Percentiles rank a stretch among this genome's conserved stretches.
These are phyloP conservation scores for Dothistroma septosporum DNA, from an alignment of 2,329 filamentous ascomycete species.

Conservation along the genomic window DNA sequence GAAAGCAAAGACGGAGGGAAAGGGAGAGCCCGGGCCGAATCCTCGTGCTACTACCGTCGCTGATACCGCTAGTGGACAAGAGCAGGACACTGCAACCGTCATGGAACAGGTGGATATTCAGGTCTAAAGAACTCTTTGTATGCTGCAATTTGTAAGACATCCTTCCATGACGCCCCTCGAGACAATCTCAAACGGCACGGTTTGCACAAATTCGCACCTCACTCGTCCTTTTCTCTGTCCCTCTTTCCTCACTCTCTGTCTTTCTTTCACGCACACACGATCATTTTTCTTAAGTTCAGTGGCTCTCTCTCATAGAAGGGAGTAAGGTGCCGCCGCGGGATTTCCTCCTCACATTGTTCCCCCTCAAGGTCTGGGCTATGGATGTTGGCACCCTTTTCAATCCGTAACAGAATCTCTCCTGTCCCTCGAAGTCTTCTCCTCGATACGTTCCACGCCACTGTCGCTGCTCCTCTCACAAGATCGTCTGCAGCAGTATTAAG, in stretches of 20 bases:
- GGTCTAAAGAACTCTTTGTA: background rate
- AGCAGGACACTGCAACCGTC: background rate
- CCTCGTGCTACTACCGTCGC: background rate
- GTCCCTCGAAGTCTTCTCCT: background rate
- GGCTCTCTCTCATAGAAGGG: no score
- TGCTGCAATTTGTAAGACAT: no score
- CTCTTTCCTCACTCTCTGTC: no score
- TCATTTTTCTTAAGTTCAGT: no score
- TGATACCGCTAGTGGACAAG: background rate
- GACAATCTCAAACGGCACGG: no score
- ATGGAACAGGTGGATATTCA: background rate
- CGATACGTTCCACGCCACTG: background rate
- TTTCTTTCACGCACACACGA: no score
- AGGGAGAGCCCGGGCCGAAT: background rate
- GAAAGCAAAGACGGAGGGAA: slow-evolving; percentile 10
- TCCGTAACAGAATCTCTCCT: background rate
- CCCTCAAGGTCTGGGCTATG: no score
- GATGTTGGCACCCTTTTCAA: background rate
- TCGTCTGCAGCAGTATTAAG: background rate
- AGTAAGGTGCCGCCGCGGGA: no score
- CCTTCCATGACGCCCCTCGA: no score
- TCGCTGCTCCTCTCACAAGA: background rate
- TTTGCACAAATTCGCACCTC: no score
- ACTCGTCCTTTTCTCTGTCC: no score
- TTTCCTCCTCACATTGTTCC: no score